Percentiles rank a stretch among this genome's conserved stretches.
Conservation (phyloP, 495 filamentous ascomycete genomes). For the Saxispiralis lemnorum region DNA sequence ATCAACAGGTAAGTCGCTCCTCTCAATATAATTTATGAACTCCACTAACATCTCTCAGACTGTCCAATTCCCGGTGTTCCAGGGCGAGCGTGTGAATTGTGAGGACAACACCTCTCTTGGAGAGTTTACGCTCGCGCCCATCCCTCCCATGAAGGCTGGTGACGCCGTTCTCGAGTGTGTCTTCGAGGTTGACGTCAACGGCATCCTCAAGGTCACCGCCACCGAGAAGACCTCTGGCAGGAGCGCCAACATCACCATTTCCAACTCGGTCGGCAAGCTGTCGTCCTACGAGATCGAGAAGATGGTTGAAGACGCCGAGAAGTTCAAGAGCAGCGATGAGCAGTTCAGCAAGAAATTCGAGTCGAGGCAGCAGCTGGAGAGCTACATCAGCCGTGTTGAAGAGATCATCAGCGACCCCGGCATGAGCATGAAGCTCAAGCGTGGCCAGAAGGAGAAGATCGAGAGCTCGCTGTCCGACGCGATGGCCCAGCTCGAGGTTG, state of each 20-base stretch:
- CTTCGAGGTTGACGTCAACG: constrained; percentile 99
- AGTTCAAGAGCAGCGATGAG: constrained; percentile 96
- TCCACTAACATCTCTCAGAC: too few species aligned
- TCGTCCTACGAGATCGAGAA: constrained; percentile 87
- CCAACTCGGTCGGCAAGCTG: constrained; percentile 98
- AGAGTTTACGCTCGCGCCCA: constrained; percentile 95
- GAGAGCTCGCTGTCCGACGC: constrained; percentile 78
- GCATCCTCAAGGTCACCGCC: constrained; percentile 98
- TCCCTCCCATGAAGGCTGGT: constrained; percentile 92
- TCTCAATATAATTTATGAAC: too few species aligned
- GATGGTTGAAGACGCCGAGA: constrained; percentile 91
- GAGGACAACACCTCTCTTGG: constrained; percentile 98
- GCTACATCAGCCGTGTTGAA: constrained; percentile 96
- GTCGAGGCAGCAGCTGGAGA: constrained; percentile 95
- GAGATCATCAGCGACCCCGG: constrained; percentile 94
- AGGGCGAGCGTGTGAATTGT: constrained; percentile 98
- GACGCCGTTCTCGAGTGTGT: constrained; percentile 95
- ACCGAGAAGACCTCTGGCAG: constrained; percentile 98
- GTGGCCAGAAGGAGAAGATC: constrained; percentile 97
- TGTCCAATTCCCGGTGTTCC: constrained; percentile 83
- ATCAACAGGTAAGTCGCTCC: constrained; percentile 36
- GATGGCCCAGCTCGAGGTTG: constrained; percentile 73
- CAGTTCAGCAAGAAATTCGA: constrained; percentile 99
- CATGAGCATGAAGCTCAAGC: constrained; percentile 93
- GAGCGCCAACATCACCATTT: constrained; percentile 98